A percentile compares a stretch with the other conserved stretches of the same genome.
Conservation (phyloP, 1,139 yeast genomes). For the Sugiyamaella novakii region DNA sequence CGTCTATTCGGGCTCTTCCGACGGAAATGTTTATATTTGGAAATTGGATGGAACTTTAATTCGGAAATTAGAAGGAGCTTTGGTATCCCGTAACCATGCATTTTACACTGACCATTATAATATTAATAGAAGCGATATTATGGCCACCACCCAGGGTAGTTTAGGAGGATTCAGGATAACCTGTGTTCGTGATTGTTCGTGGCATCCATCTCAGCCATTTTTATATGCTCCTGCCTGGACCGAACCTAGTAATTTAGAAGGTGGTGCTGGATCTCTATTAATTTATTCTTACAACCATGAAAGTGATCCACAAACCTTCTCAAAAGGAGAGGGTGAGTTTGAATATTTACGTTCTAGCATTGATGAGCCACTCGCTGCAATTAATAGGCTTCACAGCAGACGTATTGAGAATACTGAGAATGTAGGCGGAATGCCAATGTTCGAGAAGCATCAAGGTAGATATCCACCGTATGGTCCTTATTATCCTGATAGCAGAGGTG, state of each 20-base stretch:
- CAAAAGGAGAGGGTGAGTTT: slow-evolving; percentile 15
- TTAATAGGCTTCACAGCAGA: slow-evolving; percentile 15
- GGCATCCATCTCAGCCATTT: slow-evolving; percentile 32
- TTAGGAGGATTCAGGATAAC: slow-evolving; percentile 13
- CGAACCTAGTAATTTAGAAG: slow-evolving; percentile 18
- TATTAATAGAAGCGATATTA: slow-evolving; percentile 11
- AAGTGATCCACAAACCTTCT: slow-evolving; percentile 9
- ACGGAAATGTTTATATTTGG: slow-evolving; percentile 40
- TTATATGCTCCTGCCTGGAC: slow-evolving; percentile 29
- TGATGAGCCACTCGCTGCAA: background rate
- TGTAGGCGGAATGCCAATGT: too few relatives aligned
- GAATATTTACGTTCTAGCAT: slow-evolving; percentile 18
- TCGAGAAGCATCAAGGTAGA: too few relatives aligned
- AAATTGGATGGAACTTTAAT: slow-evolving; percentile 38
- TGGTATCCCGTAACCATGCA: slow-evolving; percentile 18
- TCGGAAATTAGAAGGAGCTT: slow-evolving; percentile 22
- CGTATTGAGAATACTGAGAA: too few relatives aligned
- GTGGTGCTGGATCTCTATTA: slow-evolving; percentile 22
- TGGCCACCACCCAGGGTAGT: background rate
- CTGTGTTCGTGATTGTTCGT: slow-evolving; percentile 27
- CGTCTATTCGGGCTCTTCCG: slow-evolving; percentile 41
- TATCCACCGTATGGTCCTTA: too few relatives aligned
- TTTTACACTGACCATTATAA: slow-evolving; percentile 12
- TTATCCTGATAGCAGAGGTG: too few relatives aligned
- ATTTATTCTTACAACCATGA: slow-evolving; percentile 22